phyloP scores from a whole-genome alignment of 306 rosid genomes.

The Dicorynia guianensis region DNA sequence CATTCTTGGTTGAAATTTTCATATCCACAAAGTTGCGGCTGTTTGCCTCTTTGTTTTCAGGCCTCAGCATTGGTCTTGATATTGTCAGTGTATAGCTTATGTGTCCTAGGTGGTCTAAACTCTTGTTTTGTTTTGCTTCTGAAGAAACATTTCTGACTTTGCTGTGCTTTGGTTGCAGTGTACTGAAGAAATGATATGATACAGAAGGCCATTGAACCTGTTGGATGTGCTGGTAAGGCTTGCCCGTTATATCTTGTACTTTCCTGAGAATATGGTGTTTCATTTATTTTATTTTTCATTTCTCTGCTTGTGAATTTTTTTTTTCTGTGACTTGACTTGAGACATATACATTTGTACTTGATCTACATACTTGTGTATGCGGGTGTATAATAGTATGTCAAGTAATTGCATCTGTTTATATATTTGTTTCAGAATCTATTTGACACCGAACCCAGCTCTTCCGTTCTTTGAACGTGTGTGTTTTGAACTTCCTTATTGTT shows the following conservation, averaged over 20 bases:
- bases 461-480: too few species aligned
- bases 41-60: not conserved
- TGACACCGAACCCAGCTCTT: not conserved
- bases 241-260: slow-evolving; percentile 38
- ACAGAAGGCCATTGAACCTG: slow-evolving; percentile 23
- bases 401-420: slow-evolving; percentile 19
- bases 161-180: slow-evolving; percentile 61
- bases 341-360: slow-evolving; percentile 22
- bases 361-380: slow-evolving; percentile 28
- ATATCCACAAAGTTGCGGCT: not conserved
- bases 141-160: slow-evolving; percentile 32
- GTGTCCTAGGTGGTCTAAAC: not conserved
- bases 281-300: slow-evolving; percentile 34
- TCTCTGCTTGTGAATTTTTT: slow-evolving; percentile 32
- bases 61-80: too few species aligned
- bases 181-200: slow-evolving; percentile 80
- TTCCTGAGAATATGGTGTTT: slow-evolving; percentile 35
- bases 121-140: slow-evolving; percentile 10
- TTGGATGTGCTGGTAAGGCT: slow-evolving; percentile 34
- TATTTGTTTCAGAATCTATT: not conserved
- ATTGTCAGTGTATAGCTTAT: not conserved
- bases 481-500: too few species aligned
- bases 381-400: slow-evolving; percentile 32
- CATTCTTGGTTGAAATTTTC: slow-evolving; percentile 9
- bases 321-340: slow-evolving; percentile 24